phyloP scores from a whole-genome alignment of 1,284 basidiomycete species.

The Singerocomus inundabilis region DNA sequence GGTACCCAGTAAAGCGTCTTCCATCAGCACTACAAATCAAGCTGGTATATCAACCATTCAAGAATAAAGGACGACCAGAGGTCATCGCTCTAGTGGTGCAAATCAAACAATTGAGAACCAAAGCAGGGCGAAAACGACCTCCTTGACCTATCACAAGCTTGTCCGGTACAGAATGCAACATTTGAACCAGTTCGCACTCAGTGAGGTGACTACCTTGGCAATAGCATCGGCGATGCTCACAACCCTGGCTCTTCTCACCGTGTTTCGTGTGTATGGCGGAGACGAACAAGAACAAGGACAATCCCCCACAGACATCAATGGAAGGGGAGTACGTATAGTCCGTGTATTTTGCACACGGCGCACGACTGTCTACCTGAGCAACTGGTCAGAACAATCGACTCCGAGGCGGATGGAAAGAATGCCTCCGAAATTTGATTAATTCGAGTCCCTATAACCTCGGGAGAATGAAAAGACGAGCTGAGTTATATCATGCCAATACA shows the following conservation, averaged over 20 bases:
- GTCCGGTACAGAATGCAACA: too few species aligned
- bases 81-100: slow-evolving; percentile 1
- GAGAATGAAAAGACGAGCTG: not conserved
- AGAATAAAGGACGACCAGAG: slow-evolving; percentile 15
- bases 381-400: not conserved
- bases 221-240: not conserved
- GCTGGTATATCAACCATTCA: not conserved
- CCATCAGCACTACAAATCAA: not conserved
- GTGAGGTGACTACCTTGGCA: not conserved
- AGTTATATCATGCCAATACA: not conserved
- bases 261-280: not conserved
- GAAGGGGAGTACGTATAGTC: not conserved
- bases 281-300: not conserved
- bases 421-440: not conserved
- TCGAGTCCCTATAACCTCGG: not conserved
- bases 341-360: not conserved
- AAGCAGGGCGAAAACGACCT: too few species aligned
- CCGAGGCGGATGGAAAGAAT: not conserved
- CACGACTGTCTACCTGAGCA: not conserved
- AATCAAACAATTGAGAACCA: not conserved
- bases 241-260: not conserved
- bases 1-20: slow-evolving; percentile 5
- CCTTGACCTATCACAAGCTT: too few species aligned
- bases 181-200: too few species aligned
- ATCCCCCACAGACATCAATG: not conserved